Evolutionary conservation across 129 eudicot species (phyloP), one percentile per base, ranked within the genome.

Genomic region (Flaveria brownii): DNA sequence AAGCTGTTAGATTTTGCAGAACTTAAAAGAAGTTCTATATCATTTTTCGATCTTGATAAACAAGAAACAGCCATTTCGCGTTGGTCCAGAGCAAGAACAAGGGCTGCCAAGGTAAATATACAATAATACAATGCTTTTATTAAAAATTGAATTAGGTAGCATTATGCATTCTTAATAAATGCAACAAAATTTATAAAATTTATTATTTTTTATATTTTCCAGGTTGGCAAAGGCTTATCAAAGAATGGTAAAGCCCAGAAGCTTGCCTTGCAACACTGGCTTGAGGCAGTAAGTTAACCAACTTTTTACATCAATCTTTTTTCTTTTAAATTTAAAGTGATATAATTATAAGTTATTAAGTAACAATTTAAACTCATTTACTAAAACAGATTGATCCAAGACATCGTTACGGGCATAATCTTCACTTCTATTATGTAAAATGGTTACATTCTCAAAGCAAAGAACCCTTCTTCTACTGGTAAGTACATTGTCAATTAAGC

Each of bases 381-480:
- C 25, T 65, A 47, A 14, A 76, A 77, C 91, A 95, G 99, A 95
- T 95, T 82, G 99, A 95, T 81, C 99, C 99, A 57, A 82, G 99
- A 75, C 99, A 95, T 82, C 97, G 99, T 18, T 95, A 95, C 71
- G 99, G 99, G 23, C 99, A 95, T 80, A 95, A 95, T 75, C 88
- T 95, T 56, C 96, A 91, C 78, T 87, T 91, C 70, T 95, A 95
- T 76, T 95, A 95, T 23, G 84, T 73, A 55, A 85, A 87, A 13
- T 95, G 99, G 99, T 81, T 89, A 70, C 82, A 89, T 49, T 87
- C 96, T 73, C 92, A 86, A 74, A 89, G 96, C 89, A 89, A 84
- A 79, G 92, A 95, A 49, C 99, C 99, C 70, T 95, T 91, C 86
- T 95, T 95, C 77, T 95, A 91, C 83, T 95, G 99, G 98, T 93